These are phyloP conservation scores for Pseudogymnoascus sp. DNA, from an alignment of 2,329 filamentous ascomycete species.

Conservation along the genomic window DNA sequence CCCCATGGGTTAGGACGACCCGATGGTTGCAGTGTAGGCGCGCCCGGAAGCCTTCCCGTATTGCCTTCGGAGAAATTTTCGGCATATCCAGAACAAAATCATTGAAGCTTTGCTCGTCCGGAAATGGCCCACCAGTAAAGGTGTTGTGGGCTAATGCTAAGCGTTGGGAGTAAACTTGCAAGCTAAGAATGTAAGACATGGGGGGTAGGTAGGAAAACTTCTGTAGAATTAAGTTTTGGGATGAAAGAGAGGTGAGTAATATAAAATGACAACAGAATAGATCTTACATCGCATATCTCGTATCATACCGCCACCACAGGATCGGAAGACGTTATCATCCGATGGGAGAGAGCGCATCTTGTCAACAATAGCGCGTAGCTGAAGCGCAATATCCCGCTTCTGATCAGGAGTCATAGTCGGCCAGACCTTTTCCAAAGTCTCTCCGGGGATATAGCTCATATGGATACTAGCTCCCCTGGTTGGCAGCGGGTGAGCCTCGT, in stretches of 20 bases:
- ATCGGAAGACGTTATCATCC: background rate
- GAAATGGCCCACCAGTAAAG: no score
- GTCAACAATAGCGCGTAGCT: background rate
- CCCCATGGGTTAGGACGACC: constrained; percentile 9
- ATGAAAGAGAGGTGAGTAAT: no score
- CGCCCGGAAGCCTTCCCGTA: background rate
- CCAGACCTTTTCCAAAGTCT: background rate
- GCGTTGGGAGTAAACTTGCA: no score
- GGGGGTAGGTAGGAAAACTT: no score
- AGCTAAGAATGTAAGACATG: no score
- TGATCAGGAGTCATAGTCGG: background rate
- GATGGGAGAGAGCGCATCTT: background rate
- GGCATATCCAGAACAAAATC: background rate
- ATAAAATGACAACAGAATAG: no score
- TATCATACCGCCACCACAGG: background rate
- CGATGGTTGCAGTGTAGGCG: background rate
- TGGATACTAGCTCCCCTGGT: background rate
- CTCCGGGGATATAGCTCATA: background rate
- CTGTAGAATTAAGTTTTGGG: no score
- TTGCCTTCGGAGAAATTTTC: background rate
- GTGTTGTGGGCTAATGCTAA: no score
- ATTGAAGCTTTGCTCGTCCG: background rate
- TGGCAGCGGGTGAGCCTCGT: background rate
- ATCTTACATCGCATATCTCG: background rate
- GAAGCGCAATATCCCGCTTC: background rate